These are phyloP conservation scores for Umbilicaria muhlenbergii DNA, from an alignment of 495 filamentous ascomycete species.

Conservation along the genomic window DNA sequence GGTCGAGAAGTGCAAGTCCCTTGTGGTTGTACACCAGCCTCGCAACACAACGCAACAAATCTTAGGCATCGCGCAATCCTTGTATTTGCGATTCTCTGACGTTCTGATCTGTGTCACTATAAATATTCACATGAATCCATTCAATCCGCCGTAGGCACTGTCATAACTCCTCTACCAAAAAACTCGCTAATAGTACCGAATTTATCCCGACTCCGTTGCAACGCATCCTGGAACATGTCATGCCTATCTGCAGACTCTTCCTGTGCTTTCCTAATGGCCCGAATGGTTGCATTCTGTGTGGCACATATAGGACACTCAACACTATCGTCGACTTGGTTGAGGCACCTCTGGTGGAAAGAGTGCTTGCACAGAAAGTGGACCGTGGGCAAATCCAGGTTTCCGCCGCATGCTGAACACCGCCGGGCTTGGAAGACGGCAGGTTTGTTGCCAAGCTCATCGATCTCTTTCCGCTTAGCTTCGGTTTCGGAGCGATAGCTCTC, in stretches of 20 bases:
- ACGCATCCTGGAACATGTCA: slow-evolving; percentile 71
- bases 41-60: no score
- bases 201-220: slow-evolving; percentile 64
- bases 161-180: slow-evolving; percentile 88
- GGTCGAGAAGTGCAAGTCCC: no score
- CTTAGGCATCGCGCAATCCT: no score
- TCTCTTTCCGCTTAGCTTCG: slow-evolving; percentile 57
- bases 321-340: slow-evolving; percentile 48
- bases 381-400: slow-evolving; percentile 62
- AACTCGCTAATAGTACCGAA: slow-evolving; percentile 86
- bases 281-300: slow-evolving; percentile 67
- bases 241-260: slow-evolving; percentile 78
- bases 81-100: no score
- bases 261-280: slow-evolving; percentile 71
- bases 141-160: slow-evolving; percentile 15
- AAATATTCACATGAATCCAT: no score
- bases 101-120: no score
- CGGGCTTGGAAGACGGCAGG: slow-evolving; percentile 82
- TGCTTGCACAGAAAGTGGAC: slow-evolving; percentile 97
- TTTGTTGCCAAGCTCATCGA: slow-evolving; percentile 57
- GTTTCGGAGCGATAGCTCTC: slow-evolving; percentile 78
- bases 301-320: slow-evolving; percentile 77
- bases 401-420: slow-evolving; percentile 65
- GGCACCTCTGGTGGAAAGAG: slow-evolving; percentile 81
- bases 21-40: no score